Evolutionary conservation across 1,139 yeast species (phyloP), one percentile per base, ranked within the genome.

Genomic region (Suhomyces bribrorum): DNA sequence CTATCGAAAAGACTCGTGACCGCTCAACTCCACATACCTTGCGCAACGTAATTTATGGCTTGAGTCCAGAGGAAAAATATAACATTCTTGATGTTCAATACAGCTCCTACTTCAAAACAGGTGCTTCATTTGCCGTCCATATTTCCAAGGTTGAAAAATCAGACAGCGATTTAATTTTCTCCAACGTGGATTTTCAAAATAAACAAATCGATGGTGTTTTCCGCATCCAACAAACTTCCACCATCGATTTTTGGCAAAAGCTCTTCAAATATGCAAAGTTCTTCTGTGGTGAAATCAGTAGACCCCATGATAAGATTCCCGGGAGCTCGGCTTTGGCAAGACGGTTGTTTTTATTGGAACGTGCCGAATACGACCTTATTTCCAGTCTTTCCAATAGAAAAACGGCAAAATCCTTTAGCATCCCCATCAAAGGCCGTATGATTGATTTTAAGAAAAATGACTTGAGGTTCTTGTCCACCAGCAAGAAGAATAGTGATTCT

Each of bases 401-500:
- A 2, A 12, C 12, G 5, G 7, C 31, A 3, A n/a, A 30, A 7
- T 18, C 16, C 8, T 31, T 37, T 13, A 32, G 26, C 12, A 32
- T 44, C 12, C 46, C 44, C 7, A 12, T 42, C 5, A 15, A 17
- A 2, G 77, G 77, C 1, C 47, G 52, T 5, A 45, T 66, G 15
- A 49, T 71, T 8, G 75, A 72, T 47, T 70, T 71, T 44, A 58
- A 61, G 32, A 49, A 55, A 2, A 49, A 57, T 33, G 77, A 71
- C 45, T 54, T 71, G 35, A 48, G 76, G 26, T 68, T 69, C 37
- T 43, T 62, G 27, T 26, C 27, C 18, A 30, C 26, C 15, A 16
- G 31, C 9, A 29, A 28, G 7, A 32, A 16, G 12, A 14, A 11
- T 7, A 20, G 14, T n/a, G 43, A 37, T 20, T 28, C 37, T 17